Evolutionary conservation across 306 rosid species (phyloP), one percentile per base, ranked within the genome.

Genomic region (Fagus sylvatica): DNA sequence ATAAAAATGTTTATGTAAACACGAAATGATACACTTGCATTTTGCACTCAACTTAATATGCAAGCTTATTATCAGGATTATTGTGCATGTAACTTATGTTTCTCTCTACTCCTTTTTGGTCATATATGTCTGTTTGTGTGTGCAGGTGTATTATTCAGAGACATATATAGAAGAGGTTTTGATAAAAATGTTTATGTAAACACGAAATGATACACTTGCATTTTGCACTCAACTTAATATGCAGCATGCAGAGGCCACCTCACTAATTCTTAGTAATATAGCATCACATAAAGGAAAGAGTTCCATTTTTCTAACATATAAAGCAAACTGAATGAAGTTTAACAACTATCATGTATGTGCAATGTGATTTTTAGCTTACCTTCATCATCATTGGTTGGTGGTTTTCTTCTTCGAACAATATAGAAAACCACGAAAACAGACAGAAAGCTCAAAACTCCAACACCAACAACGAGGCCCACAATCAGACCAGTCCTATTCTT

Each of bases 401-500:
- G 87, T 72, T 80, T 91, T 67, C 88, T 91, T 88, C 90, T 85
- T 67, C 40, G 81, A 53, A 72, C 70, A 56, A 85, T 34, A 56
- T 7, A 81, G 69, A 90, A 80, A 82, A 76, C 65, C 19, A 32
- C 79, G 1, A 81, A 56, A 59, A 86, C 37, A 59, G 73, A 59
- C 61, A 91, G 78, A 73, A 84, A 42, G 83, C 75, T 13, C 36
- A 88, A 54, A 76, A 81, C 84, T 73, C 89, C 90, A 71, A 73
- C 79, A 81, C 98, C 98, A 82, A 85, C 81, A 69, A 78, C 83
- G n/a, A 93, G 34, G 65, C 98, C 97, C 30, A 76, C 85, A 15
- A 90, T 90, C 32, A 90, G 82, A 74, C 88, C 89, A 0, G 89
- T 81, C 72, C 41, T 88, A 69, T 74, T 87, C 76, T 75, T 87